These are phyloP conservation scores for Geum urbanum DNA, from an alignment of 306 rosid genomes.

Conservation along the genomic window DNA sequence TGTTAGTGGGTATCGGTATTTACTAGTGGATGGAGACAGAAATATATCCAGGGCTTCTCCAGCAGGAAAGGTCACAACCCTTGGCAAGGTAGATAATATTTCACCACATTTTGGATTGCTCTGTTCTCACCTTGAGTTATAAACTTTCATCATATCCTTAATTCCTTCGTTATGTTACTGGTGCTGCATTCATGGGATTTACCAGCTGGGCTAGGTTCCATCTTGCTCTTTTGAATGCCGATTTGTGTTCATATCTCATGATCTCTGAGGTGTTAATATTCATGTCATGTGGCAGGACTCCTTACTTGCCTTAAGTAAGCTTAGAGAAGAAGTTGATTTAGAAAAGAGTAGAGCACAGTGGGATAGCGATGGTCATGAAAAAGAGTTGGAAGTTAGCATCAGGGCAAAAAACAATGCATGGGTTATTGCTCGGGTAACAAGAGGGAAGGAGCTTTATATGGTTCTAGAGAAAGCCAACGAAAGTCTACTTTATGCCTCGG, in stretches of 20 bases:
- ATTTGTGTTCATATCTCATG: background rate
- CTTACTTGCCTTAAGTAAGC: slow-evolving; percentile 74
- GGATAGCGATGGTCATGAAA: slow-evolving; percentile 46
- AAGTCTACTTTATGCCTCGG: slow-evolving; percentile 86
- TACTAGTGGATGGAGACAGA: slow-evolving; percentile 79
- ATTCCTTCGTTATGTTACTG: background rate
- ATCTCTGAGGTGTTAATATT: slow-evolving; percentile 17
- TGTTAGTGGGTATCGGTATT: slow-evolving; percentile 86
- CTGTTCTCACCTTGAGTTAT: background rate
- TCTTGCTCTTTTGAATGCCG: background rate
- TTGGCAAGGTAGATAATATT: slow-evolving; percentile 58
- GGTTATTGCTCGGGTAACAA: slow-evolving; percentile 79
- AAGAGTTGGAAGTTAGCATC: slow-evolving; percentile 78
- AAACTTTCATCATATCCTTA: background rate
- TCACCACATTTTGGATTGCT: slow-evolving; percentile 10
- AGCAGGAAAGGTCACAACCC: slow-evolving; percentile 83
- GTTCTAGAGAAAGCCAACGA: slow-evolving; percentile 92
- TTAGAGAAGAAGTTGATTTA: slow-evolving; percentile 85
- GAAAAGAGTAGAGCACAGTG: slow-evolving; percentile 64
- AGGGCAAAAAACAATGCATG: slow-evolving; percentile 91
- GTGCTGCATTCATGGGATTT: background rate
- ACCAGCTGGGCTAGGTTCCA: slow-evolving; percentile 2
- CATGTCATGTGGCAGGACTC: slow-evolving; percentile 59
- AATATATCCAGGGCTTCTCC: slow-evolving; percentile 94
- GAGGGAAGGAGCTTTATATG: slow-evolving; percentile 92